Percentiles rank a stretch among this genome's conserved stretches.
Evolutionary conservation across 2,329 filamentous ascomycete species (phyloP).

Genomic region (Thermomyces lanuginosus): DNA sequence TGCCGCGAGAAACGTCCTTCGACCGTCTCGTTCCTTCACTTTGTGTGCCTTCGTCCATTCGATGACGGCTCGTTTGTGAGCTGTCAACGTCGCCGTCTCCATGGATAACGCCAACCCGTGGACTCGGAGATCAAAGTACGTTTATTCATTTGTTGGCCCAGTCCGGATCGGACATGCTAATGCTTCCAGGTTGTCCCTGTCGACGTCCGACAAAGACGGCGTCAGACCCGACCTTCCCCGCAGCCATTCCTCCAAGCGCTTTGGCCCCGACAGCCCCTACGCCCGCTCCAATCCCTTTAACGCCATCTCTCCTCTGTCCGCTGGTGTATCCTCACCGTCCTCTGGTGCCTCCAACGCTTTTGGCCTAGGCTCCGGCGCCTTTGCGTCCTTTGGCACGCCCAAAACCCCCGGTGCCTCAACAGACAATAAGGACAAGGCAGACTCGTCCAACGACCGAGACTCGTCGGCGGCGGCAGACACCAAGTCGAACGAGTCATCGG

Average conservation of each 20-base stretch:
- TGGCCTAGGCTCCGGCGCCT: constrained; percentile 83
- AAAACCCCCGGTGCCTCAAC: constrained; percentile 71
- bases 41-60: too few relatives aligned
- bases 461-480: constrained; percentile 12
- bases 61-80: constrained; percentile 24
- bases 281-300: constrained; percentile 64
- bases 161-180: constrained; percentile 26
- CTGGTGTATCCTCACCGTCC: constrained; percentile 57
- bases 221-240: constrained; percentile 43
- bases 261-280: constrained; percentile 57
- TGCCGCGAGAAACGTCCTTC: too few relatives aligned
- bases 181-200: constrained; percentile 78
- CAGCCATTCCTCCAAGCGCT: constrained; percentile 54
- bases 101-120: constrained; percentile 37
- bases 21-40: too few relatives aligned
- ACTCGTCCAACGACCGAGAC: constrained; percentile 31
- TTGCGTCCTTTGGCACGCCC: constrained; percentile 87
- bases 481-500: constrained; percentile 24
- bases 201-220: constrained; percentile 48
- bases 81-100: constrained; percentile 19
- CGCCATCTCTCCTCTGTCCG: constrained; percentile 53
- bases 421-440: constrained; percentile 55
- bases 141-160: constrained; percentile 7
- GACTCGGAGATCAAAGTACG: constrained; percentile 34
- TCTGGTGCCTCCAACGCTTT: constrained; percentile 72